Percentiles rank a stretch among this genome's conserved stretches.
Conservation (phyloP, 805 yeast species). For the Ogataea nakhonphanomensis region DNA sequence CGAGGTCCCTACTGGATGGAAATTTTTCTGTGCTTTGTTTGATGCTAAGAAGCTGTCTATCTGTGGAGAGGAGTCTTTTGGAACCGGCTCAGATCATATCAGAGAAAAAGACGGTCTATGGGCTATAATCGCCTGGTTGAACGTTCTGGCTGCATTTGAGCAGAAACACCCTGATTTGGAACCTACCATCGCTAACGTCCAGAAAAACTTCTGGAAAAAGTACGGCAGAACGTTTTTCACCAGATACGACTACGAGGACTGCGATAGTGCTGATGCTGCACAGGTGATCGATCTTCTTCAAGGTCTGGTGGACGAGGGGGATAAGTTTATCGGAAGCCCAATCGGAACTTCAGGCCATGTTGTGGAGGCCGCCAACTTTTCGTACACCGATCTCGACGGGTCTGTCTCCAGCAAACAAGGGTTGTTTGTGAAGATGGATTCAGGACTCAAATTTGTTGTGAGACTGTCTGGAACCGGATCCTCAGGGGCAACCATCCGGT, state of each 20-base stretch:
- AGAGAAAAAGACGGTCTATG: conserved; percentile 97
- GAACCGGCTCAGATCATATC: conserved; percentile 96
- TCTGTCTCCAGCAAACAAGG: conserved; percentile 88
- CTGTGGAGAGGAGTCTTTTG: conserved; percentile 98
- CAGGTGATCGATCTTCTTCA: conserved; percentile 57
- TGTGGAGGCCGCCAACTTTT: conserved; percentile 79
- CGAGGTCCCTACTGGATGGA: conserved; percentile 99
- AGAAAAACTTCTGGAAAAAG: conserved; percentile 79
- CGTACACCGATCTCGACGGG: conserved; percentile 93
- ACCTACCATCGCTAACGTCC: conserved; percentile 71
- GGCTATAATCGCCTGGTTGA: conserved; percentile 98
- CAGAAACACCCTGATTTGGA: conserved; percentile 44
- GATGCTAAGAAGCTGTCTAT: conserved; percentile 91
- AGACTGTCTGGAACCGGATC: conserved; percentile 97
- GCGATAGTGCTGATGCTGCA: conserved; percentile 69
- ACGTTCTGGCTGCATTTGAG: conserved; percentile 83
- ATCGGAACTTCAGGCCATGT: conserved; percentile 51
- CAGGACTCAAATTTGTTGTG: conserved; percentile 82
- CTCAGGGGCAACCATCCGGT: conserved; percentile 93
- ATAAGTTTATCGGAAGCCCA: conserved; percentile 47
- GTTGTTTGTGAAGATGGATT: conserved; percentile 71
- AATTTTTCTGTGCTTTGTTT: conserved; percentile 92
- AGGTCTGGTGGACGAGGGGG: conserved; percentile 32
- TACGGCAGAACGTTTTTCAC: conserved; percentile 98
- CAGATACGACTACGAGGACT: conserved; percentile 89